Percentiles rank a stretch among this genome's conserved stretches.
These are phyloP conservation scores for Sporothrix mexicana DNA, from an alignment of 2,329 filamentous ascomycete species.

Conservation along the genomic window DNA sequence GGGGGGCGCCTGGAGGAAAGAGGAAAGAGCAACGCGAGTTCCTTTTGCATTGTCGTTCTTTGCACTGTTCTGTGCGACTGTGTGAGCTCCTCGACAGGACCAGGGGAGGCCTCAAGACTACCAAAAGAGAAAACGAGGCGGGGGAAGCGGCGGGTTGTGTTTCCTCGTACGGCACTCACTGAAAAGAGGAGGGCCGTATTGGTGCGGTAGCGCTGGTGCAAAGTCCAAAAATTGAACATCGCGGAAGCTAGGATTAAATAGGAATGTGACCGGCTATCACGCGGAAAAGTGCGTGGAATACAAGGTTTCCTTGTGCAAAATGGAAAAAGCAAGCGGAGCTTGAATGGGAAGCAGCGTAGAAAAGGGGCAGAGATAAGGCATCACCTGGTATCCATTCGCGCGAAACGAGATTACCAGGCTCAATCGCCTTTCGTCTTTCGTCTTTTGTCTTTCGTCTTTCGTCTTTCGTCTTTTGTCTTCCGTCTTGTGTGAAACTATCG, in stretches of 20 bases:
- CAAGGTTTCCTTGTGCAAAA: not conserved
- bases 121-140: no score
- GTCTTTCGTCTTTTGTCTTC: not conserved
- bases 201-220: not conserved
- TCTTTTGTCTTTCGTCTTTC: not conserved
- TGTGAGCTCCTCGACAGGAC: no score
- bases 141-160: no score
- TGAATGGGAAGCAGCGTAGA: not conserved
- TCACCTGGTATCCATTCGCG: not conserved
- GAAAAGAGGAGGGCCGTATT: not conserved
- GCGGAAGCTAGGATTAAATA: not conserved
- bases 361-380: conserved; percentile 2
- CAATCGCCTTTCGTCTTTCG: not conserved
- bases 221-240: no score
- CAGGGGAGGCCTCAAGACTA: no score
- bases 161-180: no score
- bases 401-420: conserved; percentile 2
- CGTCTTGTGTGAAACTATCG: no score
- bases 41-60: no score
- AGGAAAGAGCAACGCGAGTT: not conserved
- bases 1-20: not conserved
- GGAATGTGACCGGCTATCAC: conserved; percentile 19
- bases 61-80: no score
- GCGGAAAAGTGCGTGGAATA: not conserved
- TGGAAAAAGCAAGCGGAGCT: not conserved